Percentiles rank a stretch among this genome's conserved stretches.
Conservation (phyloP, 208 protist species). For the Leishmania tarentolae region DNA sequence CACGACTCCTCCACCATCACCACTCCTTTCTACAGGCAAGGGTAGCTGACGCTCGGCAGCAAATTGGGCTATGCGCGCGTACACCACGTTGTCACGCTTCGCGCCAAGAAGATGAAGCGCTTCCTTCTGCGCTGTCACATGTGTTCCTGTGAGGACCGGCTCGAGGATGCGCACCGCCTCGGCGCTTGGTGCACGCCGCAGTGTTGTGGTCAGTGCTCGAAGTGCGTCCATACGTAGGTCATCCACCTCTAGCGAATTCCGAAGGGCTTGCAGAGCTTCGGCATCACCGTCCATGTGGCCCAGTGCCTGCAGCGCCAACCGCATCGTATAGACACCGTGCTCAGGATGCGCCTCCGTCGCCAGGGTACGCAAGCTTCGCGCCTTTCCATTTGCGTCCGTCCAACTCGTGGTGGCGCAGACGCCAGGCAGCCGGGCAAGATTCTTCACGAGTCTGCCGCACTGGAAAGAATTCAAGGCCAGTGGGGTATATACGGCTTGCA, state of each 20-base stretch:
- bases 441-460: background rate
- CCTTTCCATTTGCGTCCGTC: slow-evolving; percentile 8
- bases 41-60: slow-evolving; percentile 23
- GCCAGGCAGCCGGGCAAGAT: slow-evolving; percentile 24
- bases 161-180: slow-evolving; percentile 24
- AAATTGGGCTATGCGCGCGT: slow-evolving; percentile 13
- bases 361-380: slow-evolving; percentile 15
- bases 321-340: slow-evolving; percentile 14
- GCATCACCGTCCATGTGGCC: slow-evolving; percentile 4
- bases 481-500: slow-evolving; percentile 5
- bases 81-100: slow-evolving; percentile 24
- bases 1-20: background rate
- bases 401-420: slow-evolving; percentile 13
- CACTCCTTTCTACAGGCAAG: slow-evolving; percentile 11
- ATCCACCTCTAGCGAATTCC: slow-evolving; percentile 4
- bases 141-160: slow-evolving; percentile 11
- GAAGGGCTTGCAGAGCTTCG: background rate
- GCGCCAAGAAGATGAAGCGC: slow-evolving; percentile 19
- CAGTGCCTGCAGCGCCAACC: slow-evolving; percentile 24
- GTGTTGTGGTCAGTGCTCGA: slow-evolving; percentile 5
- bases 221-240: slow-evolving; percentile 15
- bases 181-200: slow-evolving; percentile 11
- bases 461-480: background rate
- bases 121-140: slow-evolving; percentile 31
- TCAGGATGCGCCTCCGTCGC: slow-evolving; percentile 17